A percentile compares a stretch with the other conserved stretches of the same genome.
Conservation (phyloP, 345 rosid genomes). For the Syzygium oleosum region DNA sequence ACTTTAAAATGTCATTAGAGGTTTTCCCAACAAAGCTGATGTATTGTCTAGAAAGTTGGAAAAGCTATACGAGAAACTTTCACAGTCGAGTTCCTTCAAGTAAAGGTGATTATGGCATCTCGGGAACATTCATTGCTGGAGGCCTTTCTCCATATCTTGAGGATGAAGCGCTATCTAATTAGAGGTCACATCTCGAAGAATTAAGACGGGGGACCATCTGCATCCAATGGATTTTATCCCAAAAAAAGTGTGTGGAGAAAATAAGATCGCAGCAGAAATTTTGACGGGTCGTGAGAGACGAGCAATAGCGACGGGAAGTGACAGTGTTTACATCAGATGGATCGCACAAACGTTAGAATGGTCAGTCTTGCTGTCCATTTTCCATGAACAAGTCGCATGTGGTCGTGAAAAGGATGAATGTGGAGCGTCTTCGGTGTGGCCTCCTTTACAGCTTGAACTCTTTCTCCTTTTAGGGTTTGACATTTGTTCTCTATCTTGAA, state of each 20-base stretch:
- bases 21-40: not conserved
- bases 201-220: not conserved
- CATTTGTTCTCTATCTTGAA: too few species aligned
- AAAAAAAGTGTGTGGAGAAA: not conserved
- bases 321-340: not conserved
- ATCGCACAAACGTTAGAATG: not conserved
- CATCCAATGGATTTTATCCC: not conserved
- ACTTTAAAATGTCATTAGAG: not conserved
- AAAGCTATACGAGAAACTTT: not conserved
- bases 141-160: not conserved
- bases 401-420: not conserved
- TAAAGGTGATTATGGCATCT: not conserved
- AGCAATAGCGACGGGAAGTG: not conserved
- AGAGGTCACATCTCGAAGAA: not conserved
- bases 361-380: not conserved
- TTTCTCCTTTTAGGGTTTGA: too few species aligned
- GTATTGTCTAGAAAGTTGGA: not conserved
- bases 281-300: not conserved
- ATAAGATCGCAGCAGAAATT: not conserved
- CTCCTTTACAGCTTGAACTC: constrained; percentile 4
- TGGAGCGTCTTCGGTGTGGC: constrained; percentile 34
- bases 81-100: not conserved
- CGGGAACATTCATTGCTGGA: not conserved
- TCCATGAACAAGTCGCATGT: not conserved
- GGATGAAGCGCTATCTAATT: not conserved